Percentiles rank a stretch among this genome's conserved stretches.
Evolutionary conservation across 2,329 filamentous ascomycete species (phyloP).

Genomic region (Alternaria metachromatica): DNA sequence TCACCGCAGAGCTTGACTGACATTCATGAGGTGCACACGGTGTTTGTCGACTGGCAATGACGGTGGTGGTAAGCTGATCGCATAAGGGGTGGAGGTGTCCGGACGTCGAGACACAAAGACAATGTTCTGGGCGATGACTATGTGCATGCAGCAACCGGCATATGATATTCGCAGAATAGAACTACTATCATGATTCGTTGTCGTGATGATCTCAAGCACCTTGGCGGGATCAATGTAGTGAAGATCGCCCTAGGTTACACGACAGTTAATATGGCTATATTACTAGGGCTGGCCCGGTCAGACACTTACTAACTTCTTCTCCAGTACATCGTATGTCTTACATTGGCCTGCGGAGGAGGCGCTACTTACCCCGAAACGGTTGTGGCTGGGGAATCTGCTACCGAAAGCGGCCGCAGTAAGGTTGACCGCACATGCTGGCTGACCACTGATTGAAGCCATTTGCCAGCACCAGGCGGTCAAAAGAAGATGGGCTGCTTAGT

Average conservation of each 20-base stretch:
- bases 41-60: background rate
- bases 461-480: background rate
- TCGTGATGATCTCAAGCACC: background rate
- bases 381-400: background rate
- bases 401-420: background rate
- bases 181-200: background rate
- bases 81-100: background rate
- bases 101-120: background rate
- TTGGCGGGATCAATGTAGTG: background rate
- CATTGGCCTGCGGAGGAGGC: background rate
- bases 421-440: background rate
- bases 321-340: background rate
- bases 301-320: background rate
- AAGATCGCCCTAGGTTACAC: constrained; percentile 9
- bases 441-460: background rate
- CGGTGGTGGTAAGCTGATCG: constrained; percentile 10
- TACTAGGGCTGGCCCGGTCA: background rate
- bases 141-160: background rate
- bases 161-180: background rate
- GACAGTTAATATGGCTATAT: constrained; percentile 10
- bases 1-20: background rate
- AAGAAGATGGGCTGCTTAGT: background rate
- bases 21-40: background rate
- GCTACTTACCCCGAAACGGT: background rate
- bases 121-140: background rate